A percentile compares a stretch with the other conserved stretches of the same genome.
phyloP scores from a whole-genome alignment of 495 filamentous ascomycete genomes.

The Aspergillus olivimuriae region DNA sequence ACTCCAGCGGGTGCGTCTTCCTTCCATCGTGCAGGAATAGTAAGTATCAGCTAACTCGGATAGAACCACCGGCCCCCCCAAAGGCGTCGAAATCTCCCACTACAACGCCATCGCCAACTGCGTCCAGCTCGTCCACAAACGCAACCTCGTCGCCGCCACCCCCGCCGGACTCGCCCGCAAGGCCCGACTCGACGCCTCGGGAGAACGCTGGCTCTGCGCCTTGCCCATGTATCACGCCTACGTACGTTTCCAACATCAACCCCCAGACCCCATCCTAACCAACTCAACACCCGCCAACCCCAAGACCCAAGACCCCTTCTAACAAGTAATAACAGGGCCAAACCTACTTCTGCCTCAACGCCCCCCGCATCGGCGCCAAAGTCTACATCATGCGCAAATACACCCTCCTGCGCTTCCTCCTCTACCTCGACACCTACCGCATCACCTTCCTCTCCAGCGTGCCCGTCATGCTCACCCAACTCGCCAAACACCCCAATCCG shows the following conservation, averaged over 20 bases:
- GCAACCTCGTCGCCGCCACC: neutral
- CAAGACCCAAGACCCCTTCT: no score
- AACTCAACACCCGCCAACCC: no score
- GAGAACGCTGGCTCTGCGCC: constrained; percentile 5
- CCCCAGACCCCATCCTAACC: no score
- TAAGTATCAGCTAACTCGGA: neutral
- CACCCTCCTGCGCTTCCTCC: constrained; percentile 1
- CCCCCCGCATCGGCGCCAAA: constrained; percentile 6
- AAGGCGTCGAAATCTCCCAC: constrained; percentile 9
- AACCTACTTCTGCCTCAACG: constrained; percentile 10
- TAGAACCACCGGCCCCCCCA: constrained; percentile 8
- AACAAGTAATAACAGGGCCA: constrained; percentile 2
- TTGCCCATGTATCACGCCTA: neutral
- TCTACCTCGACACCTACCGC: constrained; percentile 7
- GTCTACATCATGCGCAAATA: constrained; percentile 8
- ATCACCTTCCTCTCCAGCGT: constrained; percentile 7
- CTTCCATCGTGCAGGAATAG: neutral
- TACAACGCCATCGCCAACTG: constrained; percentile 8
- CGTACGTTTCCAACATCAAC: no score
- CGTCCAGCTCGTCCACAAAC: constrained; percentile 2
- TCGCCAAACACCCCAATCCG: constrained; percentile 1
- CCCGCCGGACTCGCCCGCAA: neutral
- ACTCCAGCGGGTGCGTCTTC: constrained; percentile 6
- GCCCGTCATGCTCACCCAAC: constrained; percentile 2
- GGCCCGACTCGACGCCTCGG: constrained; percentile 1